Base-by-base conservation (phyloP, 1,139 yeast genomes). In the Pneumocystis jirovecii region DNA sequence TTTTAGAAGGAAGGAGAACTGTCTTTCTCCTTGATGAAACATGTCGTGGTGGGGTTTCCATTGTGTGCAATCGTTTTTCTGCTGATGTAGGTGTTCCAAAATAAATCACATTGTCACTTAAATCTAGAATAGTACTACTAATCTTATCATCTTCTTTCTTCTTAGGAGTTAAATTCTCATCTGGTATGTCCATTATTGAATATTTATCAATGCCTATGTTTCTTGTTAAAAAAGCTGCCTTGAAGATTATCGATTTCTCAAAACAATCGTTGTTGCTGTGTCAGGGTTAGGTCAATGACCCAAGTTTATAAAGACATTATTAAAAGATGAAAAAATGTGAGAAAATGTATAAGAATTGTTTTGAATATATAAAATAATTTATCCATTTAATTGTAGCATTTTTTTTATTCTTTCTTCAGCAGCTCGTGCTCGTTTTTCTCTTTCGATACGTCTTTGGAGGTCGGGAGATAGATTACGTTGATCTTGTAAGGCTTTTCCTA, bases 371-470 rank as follows among this genome's bases (percentile, higher is more conserved):
- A 4, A 4, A 8, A 10, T 37, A 10, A 8, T 37, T 12, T 37
- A 10, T 10, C 15, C 15, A 37, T 37, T 37, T 50, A 50, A 3
- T 2, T 25, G 57, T 19, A 3, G 12, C 12, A 15, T 62, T 44
- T 65, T 64, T 61, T 76, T 77, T 72, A 91, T 73, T 70, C 99
- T 80, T 0, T 95, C 96, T 74, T 93, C 97, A 0, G 96, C 97
- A 0, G 99, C 99, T 68, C 97, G 80, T 0, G 97, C 97, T 65
- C 98, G 79, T 73, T 93, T 91, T 72, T 93, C 98, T 68, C 98
- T 82, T 86, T 91, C 90, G 42, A 93, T 76, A 72, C 85, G 82
- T 81, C 81, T 80, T 72, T 83, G 81, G 69, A 91, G 96, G 59
- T 85, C 89, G 0, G 86, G 91, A 12, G 81, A 77, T 65, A 86